phyloP scores from a whole-genome alignment of 352 stramenopile species.

The Globisporangium parvum region DNA sequence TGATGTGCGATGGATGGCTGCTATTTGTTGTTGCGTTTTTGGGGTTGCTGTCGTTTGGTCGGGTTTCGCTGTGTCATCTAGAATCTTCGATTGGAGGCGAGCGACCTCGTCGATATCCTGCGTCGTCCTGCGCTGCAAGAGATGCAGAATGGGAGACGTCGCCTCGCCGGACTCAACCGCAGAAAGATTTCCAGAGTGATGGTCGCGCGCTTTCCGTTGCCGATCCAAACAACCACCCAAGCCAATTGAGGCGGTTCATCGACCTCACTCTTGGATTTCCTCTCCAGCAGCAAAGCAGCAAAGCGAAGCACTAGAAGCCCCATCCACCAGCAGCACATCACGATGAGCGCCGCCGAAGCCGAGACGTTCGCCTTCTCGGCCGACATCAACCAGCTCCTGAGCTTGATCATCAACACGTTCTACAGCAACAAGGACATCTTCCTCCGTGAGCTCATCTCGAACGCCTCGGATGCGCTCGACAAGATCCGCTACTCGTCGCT shows the following conservation, averaged over 20 bases:
- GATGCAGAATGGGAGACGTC: conserved; percentile 12
- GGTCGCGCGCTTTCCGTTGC: conserved; percentile 14
- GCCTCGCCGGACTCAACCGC: conserved; percentile 21
- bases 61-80: conserved; percentile 28
- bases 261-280: conserved; percentile 65
- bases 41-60: too few species aligned
- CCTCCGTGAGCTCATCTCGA: conserved; percentile 95
- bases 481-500: conserved; percentile 98
- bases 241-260: neutral
- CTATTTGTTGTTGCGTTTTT: too few species aligned
- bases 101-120: neutral
- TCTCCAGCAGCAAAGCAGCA: conserved; percentile 11
- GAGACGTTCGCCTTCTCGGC: conserved; percentile 99
- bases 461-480: conserved; percentile 95
- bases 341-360: conserved; percentile 82
- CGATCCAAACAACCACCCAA: neutral
- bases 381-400: conserved; percentile 99
- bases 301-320: conserved; percentile 14
- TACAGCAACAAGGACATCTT: conserved; percentile 99
- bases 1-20: neutral
- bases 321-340: conserved; percentile 10
- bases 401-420: conserved; percentile 98
- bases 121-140: neutral
- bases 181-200: conserved; percentile 29
- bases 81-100: conserved; percentile 47